Evolutionary conservation across 768 basidiomycete species (phyloP), one percentile per base, ranked within the genome.

Genomic region (Lyophyllum semitale): DNA sequence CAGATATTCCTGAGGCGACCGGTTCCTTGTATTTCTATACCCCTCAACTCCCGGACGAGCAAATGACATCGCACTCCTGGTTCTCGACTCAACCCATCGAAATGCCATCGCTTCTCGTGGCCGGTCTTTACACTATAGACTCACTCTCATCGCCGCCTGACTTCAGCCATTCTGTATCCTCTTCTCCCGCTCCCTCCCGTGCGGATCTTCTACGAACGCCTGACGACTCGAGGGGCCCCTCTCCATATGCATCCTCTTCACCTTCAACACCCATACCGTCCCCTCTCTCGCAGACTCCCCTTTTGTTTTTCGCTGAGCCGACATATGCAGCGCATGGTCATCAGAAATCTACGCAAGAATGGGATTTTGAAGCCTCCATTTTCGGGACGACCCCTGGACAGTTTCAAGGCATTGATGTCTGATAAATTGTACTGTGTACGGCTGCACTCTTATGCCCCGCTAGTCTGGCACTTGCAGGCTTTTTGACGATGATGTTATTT

Each of bases 41-140:
- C 25, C 47, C 40, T 6, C 42, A 47, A 18, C 38, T 59, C 17
- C 3, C 48, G 20, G 40, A 50, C 25, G 38, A 30, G n/a, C 48
- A 47, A 45, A 37, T n/a, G 3, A 23, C 23, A 7, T 11, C 43
- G 9, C 18, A 38, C 37, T 15, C n/a, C 37, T 38, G 37, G 37
- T 38, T 38, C 37, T 2, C 7, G 37, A 18, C 37, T 38, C 37
- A 18, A 38, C 37, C 32, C 11, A 43, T 55, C 18, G 43, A 46
- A n/a, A 1, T 59, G 22, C 48, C 60, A 25, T 38, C 32, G 2
- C 29, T 54, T 8, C 52, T 55, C 11, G 25, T 27, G 12, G 13
- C 57, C 8, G 57, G 58, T 22, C 26, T 60, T 12, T 62, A 46
- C 35, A 48, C 62, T 1, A 48, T 63, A 26, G 49, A 58, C 26